phyloP scores from a whole-genome alignment of 2,329 filamentous ascomycete genomes.

The Phoma herbarum region DNA sequence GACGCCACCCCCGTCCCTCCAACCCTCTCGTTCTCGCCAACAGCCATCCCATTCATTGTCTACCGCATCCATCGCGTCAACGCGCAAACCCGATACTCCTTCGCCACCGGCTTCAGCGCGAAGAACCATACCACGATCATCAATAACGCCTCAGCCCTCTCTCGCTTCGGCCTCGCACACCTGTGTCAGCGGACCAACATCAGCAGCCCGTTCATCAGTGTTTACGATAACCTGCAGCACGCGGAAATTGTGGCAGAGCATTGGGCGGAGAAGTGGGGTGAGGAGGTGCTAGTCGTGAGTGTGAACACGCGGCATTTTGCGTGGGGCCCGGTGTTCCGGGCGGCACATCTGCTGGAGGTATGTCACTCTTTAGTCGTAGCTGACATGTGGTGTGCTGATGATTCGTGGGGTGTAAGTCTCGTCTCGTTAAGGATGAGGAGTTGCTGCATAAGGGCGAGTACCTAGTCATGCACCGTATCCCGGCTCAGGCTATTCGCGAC shows the following conservation, averaged over 20 bases:
- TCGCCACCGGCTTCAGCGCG: constrained; percentile 42
- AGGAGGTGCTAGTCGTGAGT: constrained; percentile 38
- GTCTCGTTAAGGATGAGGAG: constrained; percentile 16
- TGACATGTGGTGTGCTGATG: neutral
- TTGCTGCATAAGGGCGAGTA: constrained; percentile 49
- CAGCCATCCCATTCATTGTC: constrained; percentile 37
- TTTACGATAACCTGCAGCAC: constrained; percentile 40
- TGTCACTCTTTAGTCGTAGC: neutral
- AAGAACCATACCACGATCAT: constrained; percentile 50
- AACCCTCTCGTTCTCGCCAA: constrained; percentile 25
- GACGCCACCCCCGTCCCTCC: constrained; percentile 8
- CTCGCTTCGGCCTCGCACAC: constrained; percentile 43
- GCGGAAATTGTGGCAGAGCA: constrained; percentile 39
- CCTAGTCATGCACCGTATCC: constrained; percentile 47
- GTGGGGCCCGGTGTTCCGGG: constrained; percentile 45
- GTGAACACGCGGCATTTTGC: constrained; percentile 44
- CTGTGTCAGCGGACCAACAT: constrained; percentile 48
- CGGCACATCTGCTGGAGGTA: constrained; percentile 39
- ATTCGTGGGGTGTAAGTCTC: neutral
- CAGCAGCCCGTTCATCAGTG: constrained; percentile 44
- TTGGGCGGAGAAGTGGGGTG: constrained; percentile 31
- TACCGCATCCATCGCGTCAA: constrained; percentile 43
- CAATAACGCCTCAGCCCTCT: constrained; percentile 33
- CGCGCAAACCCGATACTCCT: constrained; percentile 45
- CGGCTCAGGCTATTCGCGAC: constrained; percentile 42